Percentiles rank a stretch among this genome's conserved stretches.
These are phyloP conservation scores for Paecilomyces sp. DNA, from an alignment of 2,329 filamentous ascomycete genomes.

Conservation along the genomic window DNA sequence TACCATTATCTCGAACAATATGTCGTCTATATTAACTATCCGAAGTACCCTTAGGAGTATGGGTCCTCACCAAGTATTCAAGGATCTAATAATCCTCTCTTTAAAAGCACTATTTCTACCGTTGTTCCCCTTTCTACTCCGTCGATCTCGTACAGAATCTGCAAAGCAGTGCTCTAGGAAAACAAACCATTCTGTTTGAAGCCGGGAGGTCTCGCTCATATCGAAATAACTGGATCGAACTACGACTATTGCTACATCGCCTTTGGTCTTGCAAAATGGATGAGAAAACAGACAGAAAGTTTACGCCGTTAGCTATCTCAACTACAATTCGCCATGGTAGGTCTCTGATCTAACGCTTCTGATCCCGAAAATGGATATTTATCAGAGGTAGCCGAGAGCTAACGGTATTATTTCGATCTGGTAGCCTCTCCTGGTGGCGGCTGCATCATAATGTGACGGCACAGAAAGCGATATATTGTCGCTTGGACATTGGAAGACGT, in stretches of 20 bases:
- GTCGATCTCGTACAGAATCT: background rate
- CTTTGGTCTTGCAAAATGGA: background rate
- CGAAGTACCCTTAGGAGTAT: background rate
- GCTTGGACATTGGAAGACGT: background rate
- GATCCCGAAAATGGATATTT: background rate
- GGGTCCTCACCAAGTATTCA: background rate
- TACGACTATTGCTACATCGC: background rate
- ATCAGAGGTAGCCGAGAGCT: background rate
- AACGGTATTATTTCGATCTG: slow-evolving; percentile 1
- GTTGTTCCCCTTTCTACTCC: background rate
- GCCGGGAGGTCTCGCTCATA: too few relatives aligned
- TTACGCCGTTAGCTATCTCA: background rate
- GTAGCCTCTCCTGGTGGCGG: slow-evolving; percentile 19
- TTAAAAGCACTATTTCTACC: background rate
- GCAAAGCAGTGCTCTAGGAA: background rate
- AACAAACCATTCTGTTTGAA: too few relatives aligned
- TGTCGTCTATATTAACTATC: background rate
- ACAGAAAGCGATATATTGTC: background rate
- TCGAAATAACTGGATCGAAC: background rate
- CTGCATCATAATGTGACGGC: slow-evolving; percentile 22
- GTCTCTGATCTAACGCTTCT: background rate
- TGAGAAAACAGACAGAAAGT: background rate
- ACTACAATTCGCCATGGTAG: background rate
- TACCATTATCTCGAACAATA: background rate
- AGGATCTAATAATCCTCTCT: background rate